phyloP scores from a whole-genome alignment of 371 early-diverging fungal genomes.

The Umbelopsis sp. region DNA sequence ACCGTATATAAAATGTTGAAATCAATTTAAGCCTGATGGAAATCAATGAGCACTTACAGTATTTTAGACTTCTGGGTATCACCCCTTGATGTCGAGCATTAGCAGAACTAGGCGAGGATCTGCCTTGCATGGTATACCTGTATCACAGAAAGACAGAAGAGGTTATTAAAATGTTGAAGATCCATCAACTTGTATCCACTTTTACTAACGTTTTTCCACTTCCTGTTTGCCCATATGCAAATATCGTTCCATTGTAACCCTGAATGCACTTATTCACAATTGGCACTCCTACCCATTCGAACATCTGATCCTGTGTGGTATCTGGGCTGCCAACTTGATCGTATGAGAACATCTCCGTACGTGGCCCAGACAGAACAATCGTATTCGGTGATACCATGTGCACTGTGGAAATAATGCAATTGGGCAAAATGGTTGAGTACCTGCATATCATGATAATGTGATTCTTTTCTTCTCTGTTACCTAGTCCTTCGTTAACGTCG shows the following conservation, averaged over 20 bases:
- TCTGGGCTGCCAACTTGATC: constrained; percentile 57
- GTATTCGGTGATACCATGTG: constrained; percentile 3
- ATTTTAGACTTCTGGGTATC: constrained; percentile 65
- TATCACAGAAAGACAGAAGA: too few relatives aligned
- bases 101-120: constrained; percentile 35
- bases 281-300: constrained; percentile 59
- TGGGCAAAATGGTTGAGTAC: neutral
- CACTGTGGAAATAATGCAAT: neutral
- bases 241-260: constrained; percentile 97
- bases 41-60: constrained; percentile 27
- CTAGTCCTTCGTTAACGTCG: neutral
- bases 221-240: constrained; percentile 98
- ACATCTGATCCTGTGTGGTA: constrained; percentile 48
- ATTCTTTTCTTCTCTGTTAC: neutral
- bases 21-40: neutral
- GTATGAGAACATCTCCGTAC: constrained; percentile 57
- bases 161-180: too few relatives aligned
- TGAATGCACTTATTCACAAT: constrained; percentile 76
- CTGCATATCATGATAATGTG: too few relatives aligned
- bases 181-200: too few relatives aligned
- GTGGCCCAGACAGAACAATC: constrained; percentile 27
- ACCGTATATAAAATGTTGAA: neutral
- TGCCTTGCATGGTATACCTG: constrained; percentile 76
- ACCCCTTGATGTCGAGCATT: constrained; percentile 53
- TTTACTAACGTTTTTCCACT: constrained; percentile 97